Conservation (phyloP, 2,329 filamentous ascomycete species). For the Alternaria infectoria region DNA sequence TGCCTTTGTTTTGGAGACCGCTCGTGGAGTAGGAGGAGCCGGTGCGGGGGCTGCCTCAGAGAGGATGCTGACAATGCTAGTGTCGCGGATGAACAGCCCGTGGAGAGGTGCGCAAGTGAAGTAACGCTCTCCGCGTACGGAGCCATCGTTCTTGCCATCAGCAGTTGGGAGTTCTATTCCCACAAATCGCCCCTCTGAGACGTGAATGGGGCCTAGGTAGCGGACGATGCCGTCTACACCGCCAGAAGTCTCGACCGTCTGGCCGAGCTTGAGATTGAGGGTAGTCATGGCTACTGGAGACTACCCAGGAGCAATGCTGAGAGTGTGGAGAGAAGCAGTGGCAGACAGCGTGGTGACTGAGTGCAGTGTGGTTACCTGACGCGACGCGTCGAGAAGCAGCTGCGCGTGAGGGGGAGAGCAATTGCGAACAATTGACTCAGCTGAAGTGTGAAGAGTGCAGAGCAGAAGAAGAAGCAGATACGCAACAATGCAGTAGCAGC, state of each 20-base stretch:
- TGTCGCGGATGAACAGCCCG: constrained; percentile 87
- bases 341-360: not conserved
- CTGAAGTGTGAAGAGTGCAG: constrained; percentile 7
- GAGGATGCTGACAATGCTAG: constrained; percentile 65
- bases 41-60: constrained; percentile 52
- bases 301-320: constrained; percentile 3
- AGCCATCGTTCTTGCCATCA: constrained; percentile 91
- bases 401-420: constrained; percentile 2
- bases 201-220: constrained; percentile 79
- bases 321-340: not conserved
- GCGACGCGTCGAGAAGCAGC: constrained; percentile 19
- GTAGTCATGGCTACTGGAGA: constrained; percentile 28
- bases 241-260: constrained; percentile 79
- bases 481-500: not conserved
- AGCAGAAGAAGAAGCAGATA: constrained; percentile 14
- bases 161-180: constrained; percentile 85
- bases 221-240: constrained; percentile 79
- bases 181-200: constrained; percentile 86
- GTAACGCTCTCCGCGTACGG: constrained; percentile 85
- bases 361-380: not conserved
- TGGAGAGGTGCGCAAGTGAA: constrained; percentile 75
- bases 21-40: constrained; percentile 10
- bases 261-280: constrained; percentile 59
- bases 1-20: constrained; percentile 16
- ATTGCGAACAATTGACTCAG: constrained; percentile 10